A percentile compares a stretch with the other conserved stretches of the same genome.
Evolutionary conservation across 441 rosid species (phyloP).

Genomic region (Isatis lusitanica): DNA sequence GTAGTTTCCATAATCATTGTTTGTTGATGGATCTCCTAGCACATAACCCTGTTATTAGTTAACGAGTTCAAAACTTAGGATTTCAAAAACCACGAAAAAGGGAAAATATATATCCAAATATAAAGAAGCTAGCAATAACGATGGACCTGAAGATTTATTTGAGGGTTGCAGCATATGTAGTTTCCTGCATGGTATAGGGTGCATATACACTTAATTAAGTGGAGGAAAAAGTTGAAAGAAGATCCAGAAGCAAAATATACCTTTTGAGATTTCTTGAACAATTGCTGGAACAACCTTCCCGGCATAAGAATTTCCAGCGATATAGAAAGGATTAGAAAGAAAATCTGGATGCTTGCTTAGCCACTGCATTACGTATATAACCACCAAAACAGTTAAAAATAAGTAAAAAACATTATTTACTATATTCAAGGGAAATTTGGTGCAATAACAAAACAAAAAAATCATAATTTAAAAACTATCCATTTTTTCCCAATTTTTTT

Average conservation of each 20-base stretch:
- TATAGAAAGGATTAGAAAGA: conserved; percentile 42
- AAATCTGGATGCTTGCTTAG: conserved; percentile 49
- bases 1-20: not conserved
- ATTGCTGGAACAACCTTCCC: conserved; percentile 51
- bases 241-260: too few relatives aligned
- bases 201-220: too few relatives aligned
- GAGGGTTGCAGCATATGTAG: conserved; percentile 39
- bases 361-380: conserved; percentile 44
- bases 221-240: too few relatives aligned
- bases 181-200: conserved; percentile 14
- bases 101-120: too few relatives aligned
- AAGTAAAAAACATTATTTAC: too few relatives aligned
- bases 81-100: not conserved
- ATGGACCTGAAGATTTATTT: conserved; percentile 53
- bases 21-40: conserved; percentile 47
- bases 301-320: conserved; percentile 65
- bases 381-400: too few relatives aligned
- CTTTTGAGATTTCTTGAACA: not conserved
- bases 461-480: too few relatives aligned
- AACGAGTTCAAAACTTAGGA: not conserved
- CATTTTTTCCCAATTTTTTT: too few relatives aligned
- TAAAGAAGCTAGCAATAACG: not conserved
- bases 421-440: too few relatives aligned
- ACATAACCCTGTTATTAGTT: conserved; percentile 50
- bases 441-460: too few relatives aligned